These are phyloP conservation scores for Mycena citricolor DNA, from an alignment of 1,284 basidiomycete genomes.

Conservation along the genomic window DNA sequence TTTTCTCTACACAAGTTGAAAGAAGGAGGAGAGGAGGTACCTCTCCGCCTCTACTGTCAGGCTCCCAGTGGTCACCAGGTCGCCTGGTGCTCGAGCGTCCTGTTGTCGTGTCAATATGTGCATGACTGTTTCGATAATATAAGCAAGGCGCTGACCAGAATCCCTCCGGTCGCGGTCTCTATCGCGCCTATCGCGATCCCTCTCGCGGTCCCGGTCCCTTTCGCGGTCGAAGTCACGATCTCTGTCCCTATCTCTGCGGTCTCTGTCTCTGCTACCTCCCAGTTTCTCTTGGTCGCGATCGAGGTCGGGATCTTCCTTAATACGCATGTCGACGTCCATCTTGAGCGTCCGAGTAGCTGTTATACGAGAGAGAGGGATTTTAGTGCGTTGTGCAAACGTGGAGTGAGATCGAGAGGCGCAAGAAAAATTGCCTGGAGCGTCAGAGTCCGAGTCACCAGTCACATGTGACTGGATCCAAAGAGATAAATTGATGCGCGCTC, in stretches of 20 bases:
- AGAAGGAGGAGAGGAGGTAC: conserved; percentile 37
- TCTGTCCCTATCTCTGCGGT: conserved; percentile 42
- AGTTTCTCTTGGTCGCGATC: conserved; percentile 42
- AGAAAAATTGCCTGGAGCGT: no score
- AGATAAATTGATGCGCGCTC: no score
- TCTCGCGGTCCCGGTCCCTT: conserved; percentile 38
- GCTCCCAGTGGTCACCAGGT: conserved; percentile 75
- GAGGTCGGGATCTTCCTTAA: conserved; percentile 58
- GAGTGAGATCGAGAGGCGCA: no score
- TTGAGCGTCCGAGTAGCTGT: no score
- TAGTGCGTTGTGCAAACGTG: no score
- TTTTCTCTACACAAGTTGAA: conserved; percentile 3
- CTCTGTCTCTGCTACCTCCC: conserved; percentile 44
- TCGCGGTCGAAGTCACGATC: conserved; percentile 41
- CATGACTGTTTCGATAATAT: conserved; percentile 2
- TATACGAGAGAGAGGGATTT: no score
- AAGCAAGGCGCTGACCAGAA: conserved; percentile 42
- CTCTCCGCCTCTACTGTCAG: conserved; percentile 64
- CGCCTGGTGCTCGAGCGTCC: conserved; percentile 42
- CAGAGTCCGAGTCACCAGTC: no score
- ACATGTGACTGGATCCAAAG: no score
- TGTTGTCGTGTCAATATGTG: conserved; percentile 19
- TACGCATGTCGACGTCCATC: conserved; percentile 83
- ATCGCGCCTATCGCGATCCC: conserved; percentile 42
- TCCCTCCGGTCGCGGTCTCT: conserved; percentile 53